Conservation (phyloP, 164 flowering plant species). For the Annona cherimola region DNA sequence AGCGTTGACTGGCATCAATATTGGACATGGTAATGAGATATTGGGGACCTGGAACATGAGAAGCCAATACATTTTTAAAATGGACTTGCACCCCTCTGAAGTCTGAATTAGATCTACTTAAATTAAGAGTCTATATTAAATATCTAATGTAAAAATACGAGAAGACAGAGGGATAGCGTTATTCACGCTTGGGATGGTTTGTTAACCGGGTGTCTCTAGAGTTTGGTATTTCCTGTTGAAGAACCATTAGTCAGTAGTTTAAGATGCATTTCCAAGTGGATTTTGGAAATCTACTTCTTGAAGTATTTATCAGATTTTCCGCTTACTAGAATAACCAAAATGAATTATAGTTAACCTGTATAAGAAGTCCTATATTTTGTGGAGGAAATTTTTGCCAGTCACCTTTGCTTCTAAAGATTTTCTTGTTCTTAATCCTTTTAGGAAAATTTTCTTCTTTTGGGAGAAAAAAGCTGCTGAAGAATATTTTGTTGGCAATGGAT, state of each 20-base stretch:
- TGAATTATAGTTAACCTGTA: background rate
- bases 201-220: too few species aligned
- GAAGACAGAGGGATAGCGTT: too few species aligned
- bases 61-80: background rate
- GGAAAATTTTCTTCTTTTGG: background rate
- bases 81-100: background rate
- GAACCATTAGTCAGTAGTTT: background rate
- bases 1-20: background rate
- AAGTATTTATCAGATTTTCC: too few species aligned
- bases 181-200: too few species aligned
- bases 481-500: background rate
- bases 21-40: background rate
- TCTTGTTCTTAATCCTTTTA: background rate
- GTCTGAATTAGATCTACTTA: background rate
- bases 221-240: background rate
- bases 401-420: background rate
- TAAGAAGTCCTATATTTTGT: background rate
- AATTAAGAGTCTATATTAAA: too few species aligned
- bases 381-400: background rate
- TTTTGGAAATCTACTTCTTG: background rate
- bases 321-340: background rate
- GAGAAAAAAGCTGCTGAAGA: background rate
- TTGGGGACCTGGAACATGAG: background rate
- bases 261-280: background rate
- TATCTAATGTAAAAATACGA: too few species aligned